Evolutionary conservation across 257 asterid species (phyloP), one percentile per base, ranked within the genome.

Genomic region (Petunia axillaris): DNA sequence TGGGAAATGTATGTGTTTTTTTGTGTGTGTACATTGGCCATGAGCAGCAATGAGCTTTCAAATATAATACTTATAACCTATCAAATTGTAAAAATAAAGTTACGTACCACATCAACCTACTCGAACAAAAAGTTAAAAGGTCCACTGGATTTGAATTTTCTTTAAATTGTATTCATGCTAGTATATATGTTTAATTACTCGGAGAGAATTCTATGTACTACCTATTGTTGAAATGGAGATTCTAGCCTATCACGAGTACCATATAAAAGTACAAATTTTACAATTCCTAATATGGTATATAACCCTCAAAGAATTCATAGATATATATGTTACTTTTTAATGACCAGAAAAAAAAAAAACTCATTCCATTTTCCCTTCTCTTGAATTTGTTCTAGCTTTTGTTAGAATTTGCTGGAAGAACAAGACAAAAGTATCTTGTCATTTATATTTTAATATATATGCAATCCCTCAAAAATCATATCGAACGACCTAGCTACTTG

Each of bases 361-460:
- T 52, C 55, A 52, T 8, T 52, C 48, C 44, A 40, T 46, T 35
- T 71, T 46, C 48, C 35, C 1, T 11, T 35, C 48, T 25, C 77
- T 35, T 71, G 77, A 63, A 9, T 71, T 71, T 71, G 77, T 71
- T 71, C 35, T 25, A 25, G 25, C 25, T 10, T 15, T 71, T 71
- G 77, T 48, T 48, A 48, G 60, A 71, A 71, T 6, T 10, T 48
- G 41, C 3, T 48, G 60, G 60, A 48, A 71, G 16, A 71, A 10
- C 8, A 70, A 11, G 77, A 71, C 44, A 71, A 71, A 35, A 48
- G 11, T 50, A 71, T 71, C 44, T 48, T 71, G 77, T 71, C 77
- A 48, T 5, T 10, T 48, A 35, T 6, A 48, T 48, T 71, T 71
- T 25, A 71, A 35, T 48, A 41, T 48, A 41, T 16, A 44, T 37